These are phyloP conservation scores for Boletellus emodensis DNA, from an alignment of 768 basidiomycete genomes.

Conservation along the genomic window DNA sequence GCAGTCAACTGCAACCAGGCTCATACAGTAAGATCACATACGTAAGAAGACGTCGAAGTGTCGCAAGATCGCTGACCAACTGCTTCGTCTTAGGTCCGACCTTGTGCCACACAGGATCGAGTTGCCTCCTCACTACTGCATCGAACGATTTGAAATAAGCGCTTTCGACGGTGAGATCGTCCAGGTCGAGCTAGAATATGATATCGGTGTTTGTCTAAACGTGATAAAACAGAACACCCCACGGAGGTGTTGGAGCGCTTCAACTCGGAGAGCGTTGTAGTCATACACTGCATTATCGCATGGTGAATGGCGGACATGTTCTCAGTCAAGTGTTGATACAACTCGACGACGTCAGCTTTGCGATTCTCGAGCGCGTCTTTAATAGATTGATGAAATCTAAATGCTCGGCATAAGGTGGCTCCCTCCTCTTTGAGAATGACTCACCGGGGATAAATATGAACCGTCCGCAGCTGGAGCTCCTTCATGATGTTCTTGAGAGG, in stretches of 20 bases:
- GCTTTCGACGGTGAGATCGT: slow-evolving; percentile 88
- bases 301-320: slow-evolving; percentile 90
- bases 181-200: slow-evolving; percentile 75
- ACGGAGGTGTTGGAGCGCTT: slow-evolving; percentile 81
- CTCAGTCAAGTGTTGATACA: slow-evolving; percentile 81
- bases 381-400: slow-evolving; percentile 86
- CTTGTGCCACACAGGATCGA: slow-evolving; percentile 96
- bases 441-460: slow-evolving; percentile 89
- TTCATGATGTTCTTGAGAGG: slow-evolving; percentile 92
- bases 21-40: slow-evolving; percentile 34
- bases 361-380: slow-evolving; percentile 78
- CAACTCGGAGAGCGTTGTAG: slow-evolving; percentile 80
- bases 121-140: slow-evolving; percentile 76
- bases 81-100: slow-evolving; percentile 91
- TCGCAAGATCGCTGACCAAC: slow-evolving; percentile 83
- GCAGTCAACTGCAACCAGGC: background rate
- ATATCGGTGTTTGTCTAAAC: background rate
- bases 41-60: slow-evolving; percentile 78
- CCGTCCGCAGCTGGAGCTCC: slow-evolving; percentile 83
- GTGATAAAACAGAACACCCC: slow-evolving; percentile 2
- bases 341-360: slow-evolving; percentile 86
- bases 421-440: slow-evolving; percentile 1
- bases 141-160: slow-evolving; percentile 95
- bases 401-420: background rate
- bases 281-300: slow-evolving; percentile 93